Evolutionary conservation across 2,329 filamentous ascomycete species (phyloP).

Genomic region (Grosmannia serpens): DNA sequence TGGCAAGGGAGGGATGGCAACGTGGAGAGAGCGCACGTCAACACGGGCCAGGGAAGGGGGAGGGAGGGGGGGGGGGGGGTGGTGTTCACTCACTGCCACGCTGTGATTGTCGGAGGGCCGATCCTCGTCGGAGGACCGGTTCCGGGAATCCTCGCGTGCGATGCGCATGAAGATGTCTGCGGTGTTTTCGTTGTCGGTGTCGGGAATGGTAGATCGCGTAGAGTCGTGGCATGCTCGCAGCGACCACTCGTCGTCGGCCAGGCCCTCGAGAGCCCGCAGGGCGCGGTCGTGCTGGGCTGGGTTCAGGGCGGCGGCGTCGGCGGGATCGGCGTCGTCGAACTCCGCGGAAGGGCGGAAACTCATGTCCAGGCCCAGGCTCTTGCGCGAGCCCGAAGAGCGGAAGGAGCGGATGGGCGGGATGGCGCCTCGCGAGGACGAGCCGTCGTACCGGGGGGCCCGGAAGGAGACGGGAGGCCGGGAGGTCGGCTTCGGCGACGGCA

Average conservation of each 20-base stretch:
- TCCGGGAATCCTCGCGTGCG: constrained; percentile 38
- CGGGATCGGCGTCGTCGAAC: constrained; percentile 24
- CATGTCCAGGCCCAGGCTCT: constrained; percentile 42
- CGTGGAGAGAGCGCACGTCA: background rate
- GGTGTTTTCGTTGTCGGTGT: constrained; percentile 36
- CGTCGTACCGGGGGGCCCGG: constrained; percentile 25
- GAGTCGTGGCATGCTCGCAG: background rate
- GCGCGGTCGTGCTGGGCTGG: constrained; percentile 36
- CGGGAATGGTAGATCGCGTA: constrained; percentile 12
- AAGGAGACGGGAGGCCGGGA: constrained; percentile 40
- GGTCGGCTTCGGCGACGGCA: constrained; percentile 9
- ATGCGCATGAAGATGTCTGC: constrained; percentile 49
- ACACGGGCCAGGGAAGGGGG: background rate
- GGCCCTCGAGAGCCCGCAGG: constrained; percentile 39
- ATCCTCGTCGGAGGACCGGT: constrained; percentile 24
- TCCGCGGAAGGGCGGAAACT: constrained; percentile 29
- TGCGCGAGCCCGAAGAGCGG: constrained; percentile 45
- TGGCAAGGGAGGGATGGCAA: background rate
- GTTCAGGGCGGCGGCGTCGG: constrained; percentile 17
- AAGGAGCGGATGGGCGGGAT: constrained; percentile 45
- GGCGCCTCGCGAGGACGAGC: constrained; percentile 18
- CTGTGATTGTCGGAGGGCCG: constrained; percentile 24
- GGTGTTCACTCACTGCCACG: constrained; percentile 32
- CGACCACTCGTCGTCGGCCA: constrained; percentile 15
- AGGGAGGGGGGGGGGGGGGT: background rate